These are phyloP conservation scores for Echinosophora koreensis DNA, from an alignment of 306 rosid genomes.

Conservation along the genomic window DNA sequence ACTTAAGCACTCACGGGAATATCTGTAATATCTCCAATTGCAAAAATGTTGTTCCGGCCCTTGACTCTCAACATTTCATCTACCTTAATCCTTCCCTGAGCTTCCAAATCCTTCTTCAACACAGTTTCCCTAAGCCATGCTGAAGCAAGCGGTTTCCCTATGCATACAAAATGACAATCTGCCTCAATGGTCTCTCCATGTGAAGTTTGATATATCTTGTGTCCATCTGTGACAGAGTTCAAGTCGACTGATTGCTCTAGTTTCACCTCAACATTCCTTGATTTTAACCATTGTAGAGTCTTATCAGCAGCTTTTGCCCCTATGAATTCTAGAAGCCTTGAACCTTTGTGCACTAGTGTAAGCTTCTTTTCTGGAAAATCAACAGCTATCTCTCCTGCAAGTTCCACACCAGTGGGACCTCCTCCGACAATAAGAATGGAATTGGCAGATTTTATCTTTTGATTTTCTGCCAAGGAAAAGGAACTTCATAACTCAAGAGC, in stretches of 20 bases:
- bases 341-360: conserved; percentile 72
- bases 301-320: conserved; percentile 74
- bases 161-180: conserved; percentile 75
- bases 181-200: conserved; percentile 66
- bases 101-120: conserved; percentile 58
- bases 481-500: conserved; percentile 28
- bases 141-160: conserved; percentile 59
- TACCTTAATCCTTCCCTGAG: conserved; percentile 69
- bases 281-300: conserved; percentile 64
- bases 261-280: conserved; percentile 70
- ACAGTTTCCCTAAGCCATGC: conserved; percentile 73
- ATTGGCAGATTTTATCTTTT: conserved; percentile 66
- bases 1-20: conserved; percentile 61
- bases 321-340: conserved; percentile 78
- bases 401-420: conserved; percentile 92
- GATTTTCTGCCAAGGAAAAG: conserved; percentile 61
- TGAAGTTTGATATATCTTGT: conserved; percentile 60
- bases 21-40: conserved; percentile 84
- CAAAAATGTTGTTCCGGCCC: conserved; percentile 66
- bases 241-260: conserved; percentile 62
- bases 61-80: conserved; percentile 69
- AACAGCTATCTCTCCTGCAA: conserved; percentile 82
- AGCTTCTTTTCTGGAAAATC: conserved; percentile 74
- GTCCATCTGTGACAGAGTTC: conserved; percentile 45
- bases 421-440: conserved; percentile 90